Base-by-base conservation (phyloP, 805 yeast genomes). In the Kregervanrija fluxuum region DNA sequence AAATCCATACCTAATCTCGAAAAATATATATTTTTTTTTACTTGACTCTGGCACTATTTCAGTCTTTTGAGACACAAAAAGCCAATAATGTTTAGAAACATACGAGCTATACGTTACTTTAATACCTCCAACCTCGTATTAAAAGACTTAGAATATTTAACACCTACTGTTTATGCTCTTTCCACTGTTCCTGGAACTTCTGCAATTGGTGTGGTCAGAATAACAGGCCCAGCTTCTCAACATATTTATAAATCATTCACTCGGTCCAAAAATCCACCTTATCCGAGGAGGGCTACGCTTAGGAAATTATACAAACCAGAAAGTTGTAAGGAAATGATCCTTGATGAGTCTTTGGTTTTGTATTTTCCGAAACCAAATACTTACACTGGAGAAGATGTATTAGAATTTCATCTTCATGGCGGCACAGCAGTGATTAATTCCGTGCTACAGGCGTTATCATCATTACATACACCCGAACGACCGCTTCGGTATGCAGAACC, bases 341-440 rank as follows among this genome's bases (percentile, higher is more conserved):
- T 93, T 8, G 99, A 93, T 63, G 84, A 86, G 48, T 86, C 96
- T 0, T 62, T 93, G 14, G 68, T 82, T 0, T 55, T 89, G 1
- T 82, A 66, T 55, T 90, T 91, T 63, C 61, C 75, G 13, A 74
- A 74, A 2, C 97, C 97, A 1, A 67, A 71, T 11, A 82, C 96
- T 0, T 93, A 82, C 56, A 93, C 98, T 0, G 99, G 99, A 1
- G 98, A 93, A 60, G 96, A 91, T 54, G 54, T 84, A 22, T 67
- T 90, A 9, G 99, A 93, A 56, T 60, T 93, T n/a, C 97, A 93
- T 57, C 63, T 86, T 2, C 99, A 93, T 62, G 99, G 99, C 3
- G 97, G 98, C 4, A 79, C 74, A 11, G 96, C 98, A 0, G 87
- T 91, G 1, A 75, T 86, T 2, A 69, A 71, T 40, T 74, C 88